Percentiles rank a stretch among this genome's conserved stretches.
phyloP scores from a whole-genome alignment of 2,329 filamentous ascomycete species.

The Monosporascus sp. region DNA sequence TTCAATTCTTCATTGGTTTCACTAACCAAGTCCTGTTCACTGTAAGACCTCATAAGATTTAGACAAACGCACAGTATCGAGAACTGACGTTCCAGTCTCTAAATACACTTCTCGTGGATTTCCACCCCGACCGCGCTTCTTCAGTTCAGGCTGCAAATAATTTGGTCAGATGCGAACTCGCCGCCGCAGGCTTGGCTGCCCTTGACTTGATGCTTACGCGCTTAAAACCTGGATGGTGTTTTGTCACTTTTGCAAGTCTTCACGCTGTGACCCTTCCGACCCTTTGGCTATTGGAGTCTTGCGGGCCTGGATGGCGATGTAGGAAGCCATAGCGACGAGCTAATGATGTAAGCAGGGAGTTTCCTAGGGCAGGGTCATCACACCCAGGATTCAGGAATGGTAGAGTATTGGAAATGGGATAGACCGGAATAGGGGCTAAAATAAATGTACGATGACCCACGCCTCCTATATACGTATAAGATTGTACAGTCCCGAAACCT shows the following conservation, averaged over 20 bases:
- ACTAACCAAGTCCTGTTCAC: slow-evolving; percentile 7
- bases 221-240: slow-evolving; percentile 7
- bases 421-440: too few relatives aligned
- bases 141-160: slow-evolving; percentile 12
- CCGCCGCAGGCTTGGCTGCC: slow-evolving; percentile 8
- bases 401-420: too few relatives aligned
- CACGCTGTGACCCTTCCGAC: slow-evolving; percentile 1
- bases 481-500: too few relatives aligned
- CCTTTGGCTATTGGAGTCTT: slow-evolving; percentile 1
- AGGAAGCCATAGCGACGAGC: neutral
- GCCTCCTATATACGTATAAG: too few relatives aligned
- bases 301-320: neutral
- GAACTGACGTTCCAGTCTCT: slow-evolving; percentile 2
- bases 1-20: slow-evolving; percentile 13
- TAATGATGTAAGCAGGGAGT: neutral
- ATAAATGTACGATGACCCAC: too few relatives aligned
- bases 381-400: too few relatives aligned
- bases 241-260: slow-evolving; percentile 6
- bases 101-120: slow-evolving; percentile 7
- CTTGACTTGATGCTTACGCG: slow-evolving; percentile 4
- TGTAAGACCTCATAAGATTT: neutral
- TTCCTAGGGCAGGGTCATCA: neutral
- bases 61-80: neutral
- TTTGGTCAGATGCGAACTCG: slow-evolving; percentile 10
- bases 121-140: slow-evolving; percentile 1